Conservation (phyloP, 257 asterid species). For the Nicotiana attenuata region DNA sequence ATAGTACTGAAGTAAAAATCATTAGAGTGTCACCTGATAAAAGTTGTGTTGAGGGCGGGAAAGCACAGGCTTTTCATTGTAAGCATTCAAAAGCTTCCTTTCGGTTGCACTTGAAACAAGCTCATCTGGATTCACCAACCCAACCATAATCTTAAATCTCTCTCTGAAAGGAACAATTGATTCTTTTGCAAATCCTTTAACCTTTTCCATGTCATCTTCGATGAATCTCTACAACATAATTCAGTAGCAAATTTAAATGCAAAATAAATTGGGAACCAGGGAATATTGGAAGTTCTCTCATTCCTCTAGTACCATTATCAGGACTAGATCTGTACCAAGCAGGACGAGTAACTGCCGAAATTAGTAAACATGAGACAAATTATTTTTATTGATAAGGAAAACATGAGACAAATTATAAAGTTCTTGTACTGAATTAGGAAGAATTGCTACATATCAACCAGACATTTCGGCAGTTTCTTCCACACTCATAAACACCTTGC, state of each 20-base stretch:
- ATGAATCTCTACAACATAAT: slow-evolving; percentile 47
- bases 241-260: background rate
- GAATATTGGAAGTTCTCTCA: background rate
- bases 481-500: background rate
- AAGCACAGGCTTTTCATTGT: slow-evolving; percentile 74
- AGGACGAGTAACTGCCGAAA: too few species aligned
- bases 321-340: too few species aligned
- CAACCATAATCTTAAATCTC: slow-evolving; percentile 65
- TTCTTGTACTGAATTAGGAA: too few species aligned
- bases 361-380: too few species aligned
- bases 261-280: background rate
- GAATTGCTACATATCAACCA: too few species aligned
- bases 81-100: slow-evolving; percentile 59
- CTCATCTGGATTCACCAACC: slow-evolving; percentile 63
- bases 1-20: background rate
- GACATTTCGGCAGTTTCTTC: too few species aligned
- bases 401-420: too few species aligned
- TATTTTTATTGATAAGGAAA: too few species aligned
- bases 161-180: slow-evolving; percentile 61
- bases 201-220: slow-evolving; percentile 58
- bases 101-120: slow-evolving; percentile 64
- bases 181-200: slow-evolving; percentile 72
- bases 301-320: too few species aligned
- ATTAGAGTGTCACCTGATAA: slow-evolving; percentile 36
- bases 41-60: slow-evolving; percentile 78